phyloP scores from a whole-genome alignment of 164 flowering plant genomes.

The Platanus orientalis region DNA sequence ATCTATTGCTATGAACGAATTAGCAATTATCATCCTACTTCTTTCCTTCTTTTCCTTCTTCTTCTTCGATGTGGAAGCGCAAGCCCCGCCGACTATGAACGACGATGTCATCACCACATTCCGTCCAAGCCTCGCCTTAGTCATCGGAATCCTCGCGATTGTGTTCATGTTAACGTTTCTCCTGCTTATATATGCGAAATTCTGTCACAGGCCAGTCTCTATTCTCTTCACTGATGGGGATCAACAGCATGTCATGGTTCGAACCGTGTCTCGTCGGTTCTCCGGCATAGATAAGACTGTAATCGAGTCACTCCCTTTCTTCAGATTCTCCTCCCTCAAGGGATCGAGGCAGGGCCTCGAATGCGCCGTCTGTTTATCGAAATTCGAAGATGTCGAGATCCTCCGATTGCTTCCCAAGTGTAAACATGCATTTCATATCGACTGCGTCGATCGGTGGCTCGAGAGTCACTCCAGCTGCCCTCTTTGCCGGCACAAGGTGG shows the following conservation, averaged over 20 bases:
- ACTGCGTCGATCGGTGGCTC: conserved; percentile 85
- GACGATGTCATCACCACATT: conserved; percentile 22
- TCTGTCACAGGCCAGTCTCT: conserved; percentile 38
- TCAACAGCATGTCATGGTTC: conserved; percentile 3
- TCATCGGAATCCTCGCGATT: conserved; percentile 56
- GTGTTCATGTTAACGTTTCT: conserved; percentile 59
- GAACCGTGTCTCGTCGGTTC: conserved; percentile 28
- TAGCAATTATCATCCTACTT: no score
- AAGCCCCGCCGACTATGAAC: not conserved
- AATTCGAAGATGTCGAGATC: conserved; percentile 67
- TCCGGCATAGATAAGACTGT: conserved; percentile 79
- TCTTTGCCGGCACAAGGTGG: conserved; percentile 58
- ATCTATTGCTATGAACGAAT: no score
- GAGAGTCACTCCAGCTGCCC: conserved; percentile 90
- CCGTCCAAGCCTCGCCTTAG: conserved; percentile 69
- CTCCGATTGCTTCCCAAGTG: conserved; percentile 77
- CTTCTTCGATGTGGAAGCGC: not conserved
- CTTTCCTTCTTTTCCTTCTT: not conserved
- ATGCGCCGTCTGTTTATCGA: conserved; percentile 79
- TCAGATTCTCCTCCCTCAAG: conserved; percentile 67
- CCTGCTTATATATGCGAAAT: conserved; percentile 64
- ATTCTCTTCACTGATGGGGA: not conserved
- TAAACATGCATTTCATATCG: conserved; percentile 81
- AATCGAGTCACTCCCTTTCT: conserved; percentile 86
- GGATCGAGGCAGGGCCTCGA: conserved; percentile 80